Evolutionary conservation across 306 rosid genomes (phyloP), one percentile per base, ranked within the genome.

Genomic region (Rubus idaeus): DNA sequence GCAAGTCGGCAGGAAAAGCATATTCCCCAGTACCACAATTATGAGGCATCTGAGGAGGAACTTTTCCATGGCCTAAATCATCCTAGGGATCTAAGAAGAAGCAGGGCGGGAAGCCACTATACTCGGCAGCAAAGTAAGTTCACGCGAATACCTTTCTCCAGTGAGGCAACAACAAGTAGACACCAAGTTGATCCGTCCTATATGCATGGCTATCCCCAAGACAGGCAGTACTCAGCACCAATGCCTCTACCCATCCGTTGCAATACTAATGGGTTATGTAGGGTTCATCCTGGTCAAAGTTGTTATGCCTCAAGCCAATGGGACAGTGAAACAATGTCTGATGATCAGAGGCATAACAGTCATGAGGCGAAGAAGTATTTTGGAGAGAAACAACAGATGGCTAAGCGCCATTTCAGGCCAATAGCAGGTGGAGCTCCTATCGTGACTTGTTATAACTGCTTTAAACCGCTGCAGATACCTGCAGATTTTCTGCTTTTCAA

Each of bases 391-490:
- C 82, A 62, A 17, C 83, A 56, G 78, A 51, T 76, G 73, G 82
- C 72, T n/a, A 92, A 88, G 87, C 80, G 86, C 62, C 92, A 90
- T 85, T 88, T 85, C 64, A 84, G 82, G 76, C 98, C 99, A 3
- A 79, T 93, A 20, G 94, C 97, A 7, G 94, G 98, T 70, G 99
- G 90, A 49, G 93, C 99, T 56, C 99, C 99, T 75, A 79, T 96
- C 72, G 45, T 93, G 72, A 82, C 89, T 77, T 96, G 99, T 83
- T 83, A 68, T 62, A 86, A 88, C 56, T 96, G 99, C 86, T 86
- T 49, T 35, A 81, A 72, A 14, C 86, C 87, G 11, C 85, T 92
- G 74, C 97, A 82, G 79, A 71, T 96, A 23, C 99, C 99, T 52
- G 92, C 88, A 8, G 91, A 96, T 81, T 89, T 96, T 88, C 90